phyloP scores from a whole-genome alignment of 352 stramenopile species.

The Phytophthora crassamura region DNA sequence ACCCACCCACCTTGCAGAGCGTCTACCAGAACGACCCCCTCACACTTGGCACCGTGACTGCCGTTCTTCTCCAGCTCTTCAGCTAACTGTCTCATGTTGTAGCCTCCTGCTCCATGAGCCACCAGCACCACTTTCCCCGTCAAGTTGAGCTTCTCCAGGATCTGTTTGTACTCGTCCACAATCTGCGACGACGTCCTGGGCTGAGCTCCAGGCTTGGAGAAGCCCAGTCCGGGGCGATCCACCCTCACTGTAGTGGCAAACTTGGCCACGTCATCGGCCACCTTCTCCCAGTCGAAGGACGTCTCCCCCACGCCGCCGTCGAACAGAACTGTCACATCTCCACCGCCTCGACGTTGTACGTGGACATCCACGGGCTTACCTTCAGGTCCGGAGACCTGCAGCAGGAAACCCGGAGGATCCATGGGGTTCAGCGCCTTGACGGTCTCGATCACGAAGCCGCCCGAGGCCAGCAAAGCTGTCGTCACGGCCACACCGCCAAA shows the following conservation, averaged over 20 bases:
- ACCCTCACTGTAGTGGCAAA: conserved; percentile 73
- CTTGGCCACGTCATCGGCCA: conserved; percentile 48
- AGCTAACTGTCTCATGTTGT: conserved; percentile 81
- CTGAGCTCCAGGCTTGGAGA: conserved; percentile 52
- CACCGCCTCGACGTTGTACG: conserved; percentile 50
- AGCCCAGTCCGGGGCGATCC: conserved; percentile 77
- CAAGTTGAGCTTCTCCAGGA: conserved; percentile 67
- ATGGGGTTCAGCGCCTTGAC: conserved; percentile 69
- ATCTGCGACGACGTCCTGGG: conserved; percentile 71
- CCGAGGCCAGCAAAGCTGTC: conserved; percentile 50
- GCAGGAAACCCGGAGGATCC: conserved; percentile 49
- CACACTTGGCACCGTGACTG: conserved; percentile 37
- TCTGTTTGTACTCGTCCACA: conserved; percentile 62
- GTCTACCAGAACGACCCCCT: conserved; percentile 79
- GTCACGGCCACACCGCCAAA: conserved; percentile 53
- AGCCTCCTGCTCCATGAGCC: conserved; percentile 73
- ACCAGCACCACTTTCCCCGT: conserved; percentile 71
- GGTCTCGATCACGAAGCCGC: conserved; percentile 75
- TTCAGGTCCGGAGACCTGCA: conserved; percentile 52
- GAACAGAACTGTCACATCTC: conserved; percentile 70
- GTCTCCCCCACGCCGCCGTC: conserved; percentile 84
- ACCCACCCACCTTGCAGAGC: conserved; percentile 52
- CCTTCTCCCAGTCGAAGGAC: conserved; percentile 88
- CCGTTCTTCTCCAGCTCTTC: conserved; percentile 42
- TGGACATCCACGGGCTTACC: conserved; percentile 56